These are phyloP conservation scores for Globisporangium lucens DNA, from an alignment of 352 stramenopile species.

Conservation along the genomic window DNA sequence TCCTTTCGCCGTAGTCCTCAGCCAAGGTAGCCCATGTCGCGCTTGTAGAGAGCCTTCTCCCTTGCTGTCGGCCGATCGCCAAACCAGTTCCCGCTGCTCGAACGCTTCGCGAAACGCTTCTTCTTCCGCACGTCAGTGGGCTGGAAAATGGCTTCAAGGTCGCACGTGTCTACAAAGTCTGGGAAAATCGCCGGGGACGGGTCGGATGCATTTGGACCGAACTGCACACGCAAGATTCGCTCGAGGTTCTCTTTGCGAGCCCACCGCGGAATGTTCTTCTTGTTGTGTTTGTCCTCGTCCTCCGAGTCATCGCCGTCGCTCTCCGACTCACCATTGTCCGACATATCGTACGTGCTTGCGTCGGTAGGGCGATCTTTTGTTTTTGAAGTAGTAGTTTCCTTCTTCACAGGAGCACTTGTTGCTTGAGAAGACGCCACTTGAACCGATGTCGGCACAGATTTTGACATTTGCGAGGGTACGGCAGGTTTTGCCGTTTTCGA, in stretches of 20 bases:
- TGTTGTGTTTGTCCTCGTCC: conserved; percentile 27
- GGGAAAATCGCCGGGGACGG: conserved; percentile 79
- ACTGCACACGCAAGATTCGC: conserved; percentile 62
- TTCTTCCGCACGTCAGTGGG: conserved; percentile 69
- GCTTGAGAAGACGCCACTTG: neutral
- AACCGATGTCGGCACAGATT: neutral
- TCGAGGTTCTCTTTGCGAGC: conserved; percentile 74
- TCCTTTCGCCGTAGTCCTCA: conserved; percentile 16
- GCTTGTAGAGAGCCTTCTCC: conserved; percentile 79
- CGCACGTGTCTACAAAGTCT: conserved; percentile 82
- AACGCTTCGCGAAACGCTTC: conserved; percentile 73
- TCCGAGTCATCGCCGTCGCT: conserved; percentile 50
- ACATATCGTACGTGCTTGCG: conserved; percentile 69
- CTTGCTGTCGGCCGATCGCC: conserved; percentile 70
- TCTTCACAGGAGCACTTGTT: conserved; percentile 1
- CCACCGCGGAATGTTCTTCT: conserved; percentile 82
- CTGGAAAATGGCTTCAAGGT: conserved; percentile 84
- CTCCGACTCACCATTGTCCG: conserved; percentile 67
- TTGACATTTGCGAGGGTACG: neutral
- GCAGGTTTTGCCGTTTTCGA: conserved; percentile 3
- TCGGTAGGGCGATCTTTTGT: conserved; percentile 23
- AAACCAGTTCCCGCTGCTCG: conserved; percentile 85
- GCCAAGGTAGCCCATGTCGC: conserved; percentile 75
- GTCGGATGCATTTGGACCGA: conserved; percentile 68
- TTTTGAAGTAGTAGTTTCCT: neutral